Evolutionary conservation across 768 basidiomycete genomes (phyloP), one percentile per base, ranked within the genome.

Genomic region (Tubosaeta brunneosetosa): DNA sequence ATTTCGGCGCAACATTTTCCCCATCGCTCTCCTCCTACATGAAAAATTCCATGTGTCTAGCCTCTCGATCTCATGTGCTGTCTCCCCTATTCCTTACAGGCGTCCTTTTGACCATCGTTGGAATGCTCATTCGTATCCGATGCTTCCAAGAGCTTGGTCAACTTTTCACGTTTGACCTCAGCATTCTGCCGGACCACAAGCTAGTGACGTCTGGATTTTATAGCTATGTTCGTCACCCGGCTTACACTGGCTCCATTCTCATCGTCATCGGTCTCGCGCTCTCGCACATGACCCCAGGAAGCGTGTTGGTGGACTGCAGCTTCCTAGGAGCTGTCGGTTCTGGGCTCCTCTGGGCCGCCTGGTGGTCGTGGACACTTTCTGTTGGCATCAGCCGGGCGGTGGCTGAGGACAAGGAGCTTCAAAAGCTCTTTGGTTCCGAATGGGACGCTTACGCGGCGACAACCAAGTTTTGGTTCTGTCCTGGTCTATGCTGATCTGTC

Each of bases 91-190:
- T 81, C 63, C 42, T 77, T 37, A 58, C 71, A 7, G 81, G 81
- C 4, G 71, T 77, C 38, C 44, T 76, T 38, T 66, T 74, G 25
- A 73, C 75, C 51, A 57, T 73, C 4, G 57, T 74, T 1, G 80
- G 80, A 2, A 66, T 74, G 52, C 70, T 74, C 63, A 73, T 81
- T 55, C 79, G 81, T 33, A 61, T 80, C 16, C 76, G 72, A 56
- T 82, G 81, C 59, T 83, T 79, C 74, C 69, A 65, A 50, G 72
- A 77, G 25, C 77, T 83, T 17, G 81, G 80, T 2, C 61, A 71
- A 1, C 66, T 81, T 50, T 83, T 83, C 69, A 82, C 81, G 0
- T 83, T 82, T 61, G 80, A 82, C 59, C 73, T 83, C 44, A 80
- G 80, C 43, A 63, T 83, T 38, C 78, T 76, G 49, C 78, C 79